phyloP scores from a whole-genome alignment of 2,329 filamentous ascomycete genomes.

The Myriosclerotinia curreyana region DNA sequence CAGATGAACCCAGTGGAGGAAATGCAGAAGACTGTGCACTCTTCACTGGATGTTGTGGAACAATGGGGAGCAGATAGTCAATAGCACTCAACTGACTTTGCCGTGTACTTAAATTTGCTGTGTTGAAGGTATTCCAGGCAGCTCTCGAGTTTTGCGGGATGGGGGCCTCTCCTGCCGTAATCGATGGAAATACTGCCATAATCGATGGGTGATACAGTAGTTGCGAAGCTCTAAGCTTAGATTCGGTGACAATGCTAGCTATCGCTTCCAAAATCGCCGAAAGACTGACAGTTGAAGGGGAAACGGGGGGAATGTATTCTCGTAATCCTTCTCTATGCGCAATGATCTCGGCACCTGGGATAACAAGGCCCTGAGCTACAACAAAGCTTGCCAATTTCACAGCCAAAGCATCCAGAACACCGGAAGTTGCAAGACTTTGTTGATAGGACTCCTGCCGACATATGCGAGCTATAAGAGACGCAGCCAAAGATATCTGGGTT shows the following conservation, averaged over 20 bases:
- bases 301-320: conserved; percentile 59
- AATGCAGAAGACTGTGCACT: conserved; percentile 47
- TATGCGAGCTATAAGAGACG: conserved; percentile 54
- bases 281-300: conserved; percentile 57
- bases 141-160: conserved; percentile 48
- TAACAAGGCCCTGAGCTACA: conserved; percentile 64
- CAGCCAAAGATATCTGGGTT: conserved; percentile 59
- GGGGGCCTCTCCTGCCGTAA: conserved; percentile 48
- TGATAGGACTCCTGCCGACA: conserved; percentile 70
- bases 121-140: conserved; percentile 53
- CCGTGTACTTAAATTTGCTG: conserved; percentile 45
- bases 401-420: conserved; percentile 76
- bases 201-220: conserved; percentile 67
- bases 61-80: conserved; percentile 61
- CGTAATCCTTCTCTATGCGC: conserved; percentile 54
- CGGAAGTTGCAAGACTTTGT: conserved; percentile 65
- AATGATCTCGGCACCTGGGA: conserved; percentile 59
- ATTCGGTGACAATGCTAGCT: conserved; percentile 72
- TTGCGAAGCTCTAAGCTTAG: conserved; percentile 72
- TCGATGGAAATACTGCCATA: conserved; percentile 63
- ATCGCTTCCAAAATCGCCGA: conserved; percentile 74
- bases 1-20: conserved; percentile 51
- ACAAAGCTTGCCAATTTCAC: conserved; percentile 69
- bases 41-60: conserved; percentile 46
- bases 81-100: conserved; percentile 52